These are phyloP conservation scores for Davidsoniella virescens DNA, from an alignment of 2,329 filamentous ascomycete species.

Conservation along the genomic window DNA sequence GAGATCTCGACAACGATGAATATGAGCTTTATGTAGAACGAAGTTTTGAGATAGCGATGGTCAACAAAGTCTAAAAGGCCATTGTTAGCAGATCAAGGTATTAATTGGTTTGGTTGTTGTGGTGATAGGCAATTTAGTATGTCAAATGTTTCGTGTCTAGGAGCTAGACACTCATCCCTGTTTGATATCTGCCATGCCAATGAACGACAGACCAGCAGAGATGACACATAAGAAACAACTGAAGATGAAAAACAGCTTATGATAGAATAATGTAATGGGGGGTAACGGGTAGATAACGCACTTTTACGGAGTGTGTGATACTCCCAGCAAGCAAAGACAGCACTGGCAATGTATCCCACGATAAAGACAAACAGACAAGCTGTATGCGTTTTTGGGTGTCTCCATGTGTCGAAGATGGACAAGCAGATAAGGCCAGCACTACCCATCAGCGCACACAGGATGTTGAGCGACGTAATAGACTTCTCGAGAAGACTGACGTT, in stretches of 20 bases:
- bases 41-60: conserved; percentile 54
- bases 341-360: conserved; percentile 66
- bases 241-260: not conserved
- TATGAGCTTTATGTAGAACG: conserved; percentile 73
- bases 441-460: conserved; percentile 55
- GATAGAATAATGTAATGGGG: not conserved
- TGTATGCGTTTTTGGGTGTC: conserved; percentile 51
- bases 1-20: conserved; percentile 70
- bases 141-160: no score
- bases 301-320: conserved; percentile 71
- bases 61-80: conserved; percentile 44
- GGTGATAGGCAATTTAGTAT: no score
- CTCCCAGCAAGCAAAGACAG: conserved; percentile 78
- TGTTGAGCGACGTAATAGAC: conserved; percentile 41
- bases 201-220: not conserved
- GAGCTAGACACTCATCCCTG: no score
- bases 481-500: conserved; percentile 52
- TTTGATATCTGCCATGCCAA: not conserved
- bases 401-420: conserved; percentile 69
- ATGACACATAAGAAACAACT: not conserved
- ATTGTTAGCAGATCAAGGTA: not conserved
- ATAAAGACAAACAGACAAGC: conserved; percentile 73
- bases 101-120: no score
- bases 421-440: conserved; percentile 68
- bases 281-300: conserved; percentile 21